A percentile compares a stretch with the other conserved stretches of the same genome.
phyloP scores from a whole-genome alignment of 345 rosid species.

The Anacardium occidentale region DNA sequence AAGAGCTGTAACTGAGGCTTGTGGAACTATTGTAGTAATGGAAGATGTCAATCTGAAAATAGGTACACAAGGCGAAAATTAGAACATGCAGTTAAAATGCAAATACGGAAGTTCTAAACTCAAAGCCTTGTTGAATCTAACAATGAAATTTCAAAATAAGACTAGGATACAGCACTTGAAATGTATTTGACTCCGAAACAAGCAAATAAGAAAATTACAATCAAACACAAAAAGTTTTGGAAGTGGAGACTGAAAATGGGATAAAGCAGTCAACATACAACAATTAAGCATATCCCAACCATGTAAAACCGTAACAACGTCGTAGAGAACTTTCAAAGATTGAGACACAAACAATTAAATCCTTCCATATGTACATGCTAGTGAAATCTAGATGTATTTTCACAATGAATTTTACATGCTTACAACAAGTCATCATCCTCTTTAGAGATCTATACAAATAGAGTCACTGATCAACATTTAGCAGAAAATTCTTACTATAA shows the following conservation, averaged over 20 bases:
- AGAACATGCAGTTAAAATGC: constrained; percentile 3
- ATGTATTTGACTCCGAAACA: not conserved
- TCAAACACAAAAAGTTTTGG: too few relatives aligned
- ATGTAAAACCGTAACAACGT: not conserved
- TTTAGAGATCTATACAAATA: not conserved
- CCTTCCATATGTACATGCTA: not conserved
- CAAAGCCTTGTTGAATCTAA: not conserved
- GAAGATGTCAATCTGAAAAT: constrained; percentile 51
- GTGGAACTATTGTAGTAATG: constrained; percentile 31
- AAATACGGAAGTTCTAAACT: not conserved
- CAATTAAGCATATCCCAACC: not conserved
- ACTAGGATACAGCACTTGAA: not conserved
- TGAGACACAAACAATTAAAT: not conserved
- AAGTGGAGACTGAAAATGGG: not conserved
- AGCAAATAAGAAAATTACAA: not conserved
- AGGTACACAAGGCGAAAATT: constrained; percentile 15
- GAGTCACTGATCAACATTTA: not conserved
- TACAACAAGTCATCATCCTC: too few relatives aligned
- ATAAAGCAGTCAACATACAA: not conserved
- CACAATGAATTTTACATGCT: too few relatives aligned
- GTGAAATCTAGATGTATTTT: not conserved
- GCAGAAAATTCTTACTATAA: not conserved
- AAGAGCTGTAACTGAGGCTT: constrained; percentile 66
- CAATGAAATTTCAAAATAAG: not conserved
- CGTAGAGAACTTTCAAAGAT: not conserved